Percentiles rank a stretch among this genome's conserved stretches.
These are phyloP conservation scores for Plasmodium cynomolgi DNA, from an alignment of 169 alveolate genomes.

Conservation along the genomic window DNA sequence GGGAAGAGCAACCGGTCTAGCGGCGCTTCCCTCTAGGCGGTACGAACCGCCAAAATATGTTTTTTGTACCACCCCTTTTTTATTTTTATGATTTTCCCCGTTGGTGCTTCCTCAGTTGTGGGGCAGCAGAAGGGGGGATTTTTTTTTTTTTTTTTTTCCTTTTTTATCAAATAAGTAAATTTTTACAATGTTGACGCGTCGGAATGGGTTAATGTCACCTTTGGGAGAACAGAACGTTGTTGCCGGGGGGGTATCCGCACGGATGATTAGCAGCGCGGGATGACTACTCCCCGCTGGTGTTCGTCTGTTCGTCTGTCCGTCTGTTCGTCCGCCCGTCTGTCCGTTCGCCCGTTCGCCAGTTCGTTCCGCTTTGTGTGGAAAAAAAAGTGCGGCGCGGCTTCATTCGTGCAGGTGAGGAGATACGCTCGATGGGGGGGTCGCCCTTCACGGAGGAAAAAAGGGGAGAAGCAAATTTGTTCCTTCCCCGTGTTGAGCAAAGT, in stretches of 20 bases:
- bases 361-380: background rate
- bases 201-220: background rate
- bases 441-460: background rate
- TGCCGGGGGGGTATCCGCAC: no score
- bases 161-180: background rate
- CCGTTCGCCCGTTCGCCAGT: background rate
- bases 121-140: background rate
- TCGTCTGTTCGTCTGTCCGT: no score
- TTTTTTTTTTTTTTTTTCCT: background rate
- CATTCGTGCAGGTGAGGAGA: background rate
- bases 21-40: background rate
- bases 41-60: background rate
- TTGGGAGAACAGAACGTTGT: background rate
- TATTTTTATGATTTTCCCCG: background rate
- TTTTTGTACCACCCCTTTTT: background rate
- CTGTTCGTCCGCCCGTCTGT: no score
- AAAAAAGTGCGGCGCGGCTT: background rate
- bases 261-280: background rate
- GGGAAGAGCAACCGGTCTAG: background rate
- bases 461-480: background rate
- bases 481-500: background rate
- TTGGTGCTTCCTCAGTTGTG: background rate
- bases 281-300: background rate
- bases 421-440: background rate
- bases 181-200: background rate